A percentile compares a stretch with the other conserved stretches of the same genome.
Evolutionary conservation across 1,284 basidiomycete species (phyloP).

Genomic region (Coniferiporia weirii): DNA sequence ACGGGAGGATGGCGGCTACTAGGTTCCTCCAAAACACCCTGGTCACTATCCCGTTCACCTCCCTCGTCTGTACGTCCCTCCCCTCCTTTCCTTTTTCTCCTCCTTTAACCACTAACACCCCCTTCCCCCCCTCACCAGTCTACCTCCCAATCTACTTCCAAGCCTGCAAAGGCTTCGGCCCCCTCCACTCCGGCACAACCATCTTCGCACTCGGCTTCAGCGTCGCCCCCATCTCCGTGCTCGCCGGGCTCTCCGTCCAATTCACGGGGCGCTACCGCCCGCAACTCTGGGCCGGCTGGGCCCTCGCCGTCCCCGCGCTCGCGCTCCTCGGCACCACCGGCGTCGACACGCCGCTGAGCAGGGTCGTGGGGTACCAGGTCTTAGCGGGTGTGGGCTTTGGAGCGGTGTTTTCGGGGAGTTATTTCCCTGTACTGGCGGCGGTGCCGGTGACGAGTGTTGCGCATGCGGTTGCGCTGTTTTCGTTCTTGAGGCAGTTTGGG

Average conservation of each 20-base stretch:
- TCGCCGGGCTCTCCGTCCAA: conserved; percentile 28
- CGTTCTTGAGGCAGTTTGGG: conserved; percentile 30
- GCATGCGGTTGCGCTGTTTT: conserved; percentile 29
- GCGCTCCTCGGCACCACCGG: conserved; percentile 35
- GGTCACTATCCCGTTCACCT: neutral
- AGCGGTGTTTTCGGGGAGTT: conserved; percentile 24
- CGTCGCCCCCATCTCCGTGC: conserved; percentile 28
- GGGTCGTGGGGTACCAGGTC: conserved; percentile 29
- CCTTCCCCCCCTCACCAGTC: conserved; percentile 18
- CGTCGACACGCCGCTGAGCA: conserved; percentile 26
- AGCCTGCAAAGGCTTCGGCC: conserved; percentile 37
- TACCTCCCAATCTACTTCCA: conserved; percentile 42
- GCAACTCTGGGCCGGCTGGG: conserved; percentile 37
- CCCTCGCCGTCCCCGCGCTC: conserved; percentile 30
- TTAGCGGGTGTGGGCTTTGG: conserved; percentile 32
- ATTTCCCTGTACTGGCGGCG: conserved; percentile 32
- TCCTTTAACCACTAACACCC: neutral
- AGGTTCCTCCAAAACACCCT: neutral
- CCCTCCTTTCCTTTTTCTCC: too few relatives aligned
- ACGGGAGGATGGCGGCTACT: neutral
- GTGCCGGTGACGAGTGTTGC: conserved; percentile 29
- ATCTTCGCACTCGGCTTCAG: conserved; percentile 31
- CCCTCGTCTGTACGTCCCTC: conserved; percentile 1
- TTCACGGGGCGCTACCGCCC: conserved; percentile 31
- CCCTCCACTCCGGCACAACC: conserved; percentile 39